These are phyloP conservation scores for Coniophora puteana DNA, from an alignment of 1,284 basidiomycete species.

Conservation along the genomic window DNA sequence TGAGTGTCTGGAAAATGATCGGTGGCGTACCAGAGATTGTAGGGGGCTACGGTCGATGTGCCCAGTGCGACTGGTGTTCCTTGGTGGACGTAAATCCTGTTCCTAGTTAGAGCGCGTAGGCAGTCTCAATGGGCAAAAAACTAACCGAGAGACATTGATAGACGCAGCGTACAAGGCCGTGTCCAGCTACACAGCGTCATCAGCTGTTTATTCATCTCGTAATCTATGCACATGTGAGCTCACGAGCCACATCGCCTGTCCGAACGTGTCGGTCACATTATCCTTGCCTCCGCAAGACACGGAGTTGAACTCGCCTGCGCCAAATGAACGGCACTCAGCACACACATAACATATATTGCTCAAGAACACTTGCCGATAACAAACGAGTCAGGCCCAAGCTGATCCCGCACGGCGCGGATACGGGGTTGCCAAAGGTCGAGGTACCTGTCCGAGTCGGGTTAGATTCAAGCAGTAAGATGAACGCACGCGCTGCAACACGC, in stretches of 20 bases:
- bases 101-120: not conserved
- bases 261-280: conserved; percentile 48
- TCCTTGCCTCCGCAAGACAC: conserved; percentile 46
- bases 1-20: too few relatives aligned
- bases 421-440: conserved; percentile 51
- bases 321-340: not conserved
- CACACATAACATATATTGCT: not conserved
- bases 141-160: conserved; percentile 43
- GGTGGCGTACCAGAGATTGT: conserved; percentile 38
- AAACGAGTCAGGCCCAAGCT: conserved; percentile 42
- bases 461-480: conserved; percentile 9
- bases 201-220: not conserved
- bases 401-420: conserved; percentile 38
- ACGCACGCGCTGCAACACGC: conserved; percentile 27
- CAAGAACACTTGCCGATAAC: conserved; percentile 33
- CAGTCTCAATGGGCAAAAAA: not conserved
- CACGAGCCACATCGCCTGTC: conserved; percentile 48
- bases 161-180: conserved; percentile 47
- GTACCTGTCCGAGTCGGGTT: conserved; percentile 30
- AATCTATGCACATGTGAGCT: conserved; percentile 8
- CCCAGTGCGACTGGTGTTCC: conserved; percentile 46
- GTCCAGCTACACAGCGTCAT: conserved; percentile 36
- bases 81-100: conserved; percentile 47
- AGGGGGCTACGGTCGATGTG: conserved; percentile 42
- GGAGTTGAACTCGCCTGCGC: conserved; percentile 47